Base-by-base conservation (phyloP, 345 rosid genomes). In the Syzygium oleosum region DNA sequence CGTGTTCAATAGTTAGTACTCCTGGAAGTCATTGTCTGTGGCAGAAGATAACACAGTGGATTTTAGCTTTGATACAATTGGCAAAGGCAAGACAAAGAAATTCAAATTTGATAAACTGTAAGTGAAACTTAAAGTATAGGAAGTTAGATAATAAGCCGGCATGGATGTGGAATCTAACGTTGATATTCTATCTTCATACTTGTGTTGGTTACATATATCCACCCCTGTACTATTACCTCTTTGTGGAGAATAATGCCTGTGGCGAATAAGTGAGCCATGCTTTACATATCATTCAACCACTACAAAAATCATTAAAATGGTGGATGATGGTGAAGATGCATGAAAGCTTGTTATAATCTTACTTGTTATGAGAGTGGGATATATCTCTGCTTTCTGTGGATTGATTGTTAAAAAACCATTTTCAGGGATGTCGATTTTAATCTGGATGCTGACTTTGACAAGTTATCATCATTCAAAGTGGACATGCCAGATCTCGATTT, bases 401-500 rank as follows among this genome's bases (percentile, higher is more conserved):
- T 58, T 58, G 63, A 58, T 58, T 58, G 29, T 25, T 56, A 10
- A 22, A n/a, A 34, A 52, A 43, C n/a, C 29, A 38, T 87, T 88
- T 87, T 86, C 94, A 96, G 99, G 93, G 99, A 98, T 88, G 93
- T 96, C 90, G 95, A 94, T 90, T 98, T 98, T 86, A 92, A 93
- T 91, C 88, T 96, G 85, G 98, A 92, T 89, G 96, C 92, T 87
- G 96, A 93, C 88, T 96, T 96, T 92, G 90, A 88, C 85, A 96
- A 96, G 92, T 83, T 95, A 51, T 88, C 99, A 88, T 94, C 98
- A 51, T 96, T 95, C 92, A 95, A 95, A 91, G 88, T 94, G 87
- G 96, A 95, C 90, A 93, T 94, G 94, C 91, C 98, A 77, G 99
- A 95, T 87, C 93, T 98, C 92, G 97, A 96, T 90, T 95, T 98